Conservation (phyloP, 495 filamentous ascomycete species). For the Aspergillus asperescens region DNA sequence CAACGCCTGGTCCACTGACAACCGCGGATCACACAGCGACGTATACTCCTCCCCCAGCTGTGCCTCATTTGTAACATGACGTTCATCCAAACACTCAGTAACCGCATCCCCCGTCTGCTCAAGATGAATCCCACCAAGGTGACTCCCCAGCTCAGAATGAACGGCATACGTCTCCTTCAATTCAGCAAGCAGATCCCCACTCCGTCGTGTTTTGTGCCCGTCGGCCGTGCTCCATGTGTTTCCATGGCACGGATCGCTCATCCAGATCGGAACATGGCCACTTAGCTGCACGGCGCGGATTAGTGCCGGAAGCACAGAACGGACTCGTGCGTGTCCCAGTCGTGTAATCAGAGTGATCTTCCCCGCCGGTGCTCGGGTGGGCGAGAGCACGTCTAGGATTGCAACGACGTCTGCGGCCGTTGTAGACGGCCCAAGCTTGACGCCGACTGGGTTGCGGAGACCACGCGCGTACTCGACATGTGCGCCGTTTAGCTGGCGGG, state of each 20-base stretch:
- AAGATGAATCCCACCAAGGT: slow-evolving; percentile 4
- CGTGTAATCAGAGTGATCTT: slow-evolving; percentile 7
- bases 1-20: not conserved
- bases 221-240: slow-evolving; percentile 1
- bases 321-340: not conserved
- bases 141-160: not conserved
- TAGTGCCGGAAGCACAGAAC: not conserved
- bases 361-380: not conserved
- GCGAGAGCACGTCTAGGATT: not conserved
- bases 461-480: slow-evolving; percentile 9
- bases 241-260: slow-evolving; percentile 8
- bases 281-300: slow-evolving; percentile 4
- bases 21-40: slow-evolving; percentile 1
- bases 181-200: not conserved
- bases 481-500: slow-evolving; percentile 5
- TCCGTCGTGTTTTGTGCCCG: not conserved
- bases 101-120: slow-evolving; percentile 9
- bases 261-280: slow-evolving; percentile 7
- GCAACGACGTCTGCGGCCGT: not conserved
- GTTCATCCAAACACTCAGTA: slow-evolving; percentile 4
- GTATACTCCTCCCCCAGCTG: not conserved
- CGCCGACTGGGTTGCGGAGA: slow-evolving; percentile 3
- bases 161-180: not conserved
- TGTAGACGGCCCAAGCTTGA: slow-evolving; percentile 3
- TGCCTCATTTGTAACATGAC: not conserved